Conservation (phyloP, 73 alveolate species). For the Paramecium sonneborni region DNA sequence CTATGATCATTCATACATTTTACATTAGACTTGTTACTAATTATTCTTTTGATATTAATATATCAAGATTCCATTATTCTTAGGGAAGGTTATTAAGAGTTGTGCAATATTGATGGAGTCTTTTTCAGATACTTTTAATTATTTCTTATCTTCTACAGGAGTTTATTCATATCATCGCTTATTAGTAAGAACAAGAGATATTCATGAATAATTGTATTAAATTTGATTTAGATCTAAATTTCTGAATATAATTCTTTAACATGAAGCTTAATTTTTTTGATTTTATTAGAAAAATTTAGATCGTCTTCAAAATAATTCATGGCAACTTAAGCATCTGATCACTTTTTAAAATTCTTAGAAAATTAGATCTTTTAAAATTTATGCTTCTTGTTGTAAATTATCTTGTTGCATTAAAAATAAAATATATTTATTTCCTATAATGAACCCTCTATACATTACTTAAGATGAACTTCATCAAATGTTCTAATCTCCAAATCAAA, state of each 20-base stretch:
- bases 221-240: not conserved
- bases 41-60: not conserved
- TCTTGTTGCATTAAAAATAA: not conserved
- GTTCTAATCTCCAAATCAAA: constrained; percentile 10
- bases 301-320: not conserved
- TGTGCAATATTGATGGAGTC: no score
- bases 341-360: not conserved
- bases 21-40: not conserved
- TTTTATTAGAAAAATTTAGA: not conserved
- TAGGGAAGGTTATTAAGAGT: not conserved
- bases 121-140: not conserved
- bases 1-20: not conserved
- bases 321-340: not conserved
- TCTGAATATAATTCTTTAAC: not conserved
- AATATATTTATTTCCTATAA: not conserved
- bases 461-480: constrained; percentile 24
- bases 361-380: not conserved
- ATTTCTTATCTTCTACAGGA: not conserved
- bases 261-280: not conserved
- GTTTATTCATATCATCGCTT: not conserved
- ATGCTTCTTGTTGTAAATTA: not conserved
- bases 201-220: not conserved
- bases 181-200: not conserved
- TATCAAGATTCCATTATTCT: not conserved
- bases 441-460: not conserved